A percentile compares a stretch with the other conserved stretches of the same genome.
Evolutionary conservation across 2,329 filamentous ascomycete genomes (phyloP).

Genomic region (Pyrenochaeta sp.): DNA sequence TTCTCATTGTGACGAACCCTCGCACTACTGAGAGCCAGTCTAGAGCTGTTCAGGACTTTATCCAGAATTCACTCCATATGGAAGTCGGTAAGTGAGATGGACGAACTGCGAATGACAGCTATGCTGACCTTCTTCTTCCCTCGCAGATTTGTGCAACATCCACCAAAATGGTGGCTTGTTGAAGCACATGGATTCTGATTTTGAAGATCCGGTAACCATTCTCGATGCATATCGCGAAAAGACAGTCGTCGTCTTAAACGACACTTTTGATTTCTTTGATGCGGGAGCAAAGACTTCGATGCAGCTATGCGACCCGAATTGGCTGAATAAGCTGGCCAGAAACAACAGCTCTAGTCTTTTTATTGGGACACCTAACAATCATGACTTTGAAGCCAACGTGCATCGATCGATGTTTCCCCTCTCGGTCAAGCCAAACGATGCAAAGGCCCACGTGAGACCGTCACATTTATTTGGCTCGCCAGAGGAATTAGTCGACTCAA

Average conservation of each 20-base stretch:
- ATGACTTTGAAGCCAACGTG: background rate
- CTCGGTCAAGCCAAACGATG: background rate
- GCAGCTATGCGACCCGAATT: constrained; percentile 7
- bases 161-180: constrained; percentile 9
- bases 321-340: constrained; percentile 2
- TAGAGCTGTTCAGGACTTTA: constrained; percentile 7
- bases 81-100: background rate
- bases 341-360: constrained; percentile 4
- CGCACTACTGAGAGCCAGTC: constrained; percentile 5
- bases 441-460: background rate
- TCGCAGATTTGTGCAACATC: constrained; percentile 6
- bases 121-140: too few relatives aligned
- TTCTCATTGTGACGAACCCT: constrained; percentile 10
- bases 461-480: background rate
- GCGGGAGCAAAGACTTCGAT: background rate
- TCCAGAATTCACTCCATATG: constrained; percentile 4
- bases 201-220: background rate
- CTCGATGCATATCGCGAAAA: constrained; percentile 3
- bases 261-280: constrained; percentile 9
- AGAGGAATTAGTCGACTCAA: background rate
- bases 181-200: background rate
- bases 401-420: background rate
- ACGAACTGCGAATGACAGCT: too few relatives aligned
- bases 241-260: constrained; percentile 5
- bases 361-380: background rate